A percentile compares a stretch with the other conserved stretches of the same genome.
These are phyloP conservation scores for Neofusicoccum cordaticola DNA, from an alignment of 2,329 filamentous ascomycete species.

Conservation along the genomic window DNA sequence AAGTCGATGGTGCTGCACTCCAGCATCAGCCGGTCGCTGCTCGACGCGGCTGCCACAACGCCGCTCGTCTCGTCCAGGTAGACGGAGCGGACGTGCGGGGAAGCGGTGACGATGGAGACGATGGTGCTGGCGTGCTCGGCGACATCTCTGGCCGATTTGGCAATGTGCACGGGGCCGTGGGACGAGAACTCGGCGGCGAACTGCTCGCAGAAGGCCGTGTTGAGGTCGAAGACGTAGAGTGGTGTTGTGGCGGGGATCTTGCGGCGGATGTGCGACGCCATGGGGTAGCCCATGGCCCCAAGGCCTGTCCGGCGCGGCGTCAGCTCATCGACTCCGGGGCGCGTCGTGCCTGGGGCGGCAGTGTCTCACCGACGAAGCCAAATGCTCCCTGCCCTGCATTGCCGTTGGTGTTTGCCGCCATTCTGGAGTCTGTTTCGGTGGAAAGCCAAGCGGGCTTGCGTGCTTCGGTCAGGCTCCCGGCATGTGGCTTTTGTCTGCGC, in stretches of 20 bases:
- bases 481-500: neutral
- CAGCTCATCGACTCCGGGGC: neutral
- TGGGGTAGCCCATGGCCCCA: slow-evolving; percentile 35
- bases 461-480: neutral
- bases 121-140: slow-evolving; percentile 28
- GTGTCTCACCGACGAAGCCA: neutral
- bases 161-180: slow-evolving; percentile 26
- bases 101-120: slow-evolving; percentile 30
- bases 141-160: slow-evolving; percentile 28
- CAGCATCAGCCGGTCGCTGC: slow-evolving; percentile 25
- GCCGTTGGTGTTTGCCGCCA: neutral
- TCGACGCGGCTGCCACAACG: slow-evolving; percentile 24
- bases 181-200: slow-evolving; percentile 25
- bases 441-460: too few species aligned
- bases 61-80: slow-evolving; percentile 28
- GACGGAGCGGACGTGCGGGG: slow-evolving; percentile 29
- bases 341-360: neutral
- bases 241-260: slow-evolving; percentile 25
- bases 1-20: slow-evolving; percentile 36
- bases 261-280: slow-evolving; percentile 31
- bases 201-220: slow-evolving; percentile 23
- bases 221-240: slow-evolving; percentile 32
- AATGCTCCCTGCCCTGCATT: neutral
- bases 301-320: slow-evolving; percentile 23
- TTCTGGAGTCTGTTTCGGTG: neutral